Evolutionary conservation across 306 rosid genomes (phyloP).

Genomic region (Carpinus viminea): DNA sequence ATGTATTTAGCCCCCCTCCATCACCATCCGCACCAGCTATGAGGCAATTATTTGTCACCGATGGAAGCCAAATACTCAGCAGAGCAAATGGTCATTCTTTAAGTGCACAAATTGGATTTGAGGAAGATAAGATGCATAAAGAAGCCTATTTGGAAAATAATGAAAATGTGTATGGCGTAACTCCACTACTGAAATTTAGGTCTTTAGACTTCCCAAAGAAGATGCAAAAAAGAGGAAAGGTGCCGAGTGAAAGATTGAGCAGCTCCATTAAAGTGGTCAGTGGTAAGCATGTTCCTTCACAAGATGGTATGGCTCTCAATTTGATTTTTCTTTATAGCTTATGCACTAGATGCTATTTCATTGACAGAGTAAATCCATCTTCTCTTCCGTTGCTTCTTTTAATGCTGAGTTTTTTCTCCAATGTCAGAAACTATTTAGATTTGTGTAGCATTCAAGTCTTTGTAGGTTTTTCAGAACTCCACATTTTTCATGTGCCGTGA

Average conservation of each 20-base stretch:
- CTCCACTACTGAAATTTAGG: conserved; percentile 41
- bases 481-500: no score
- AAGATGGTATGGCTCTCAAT: conserved; percentile 36
- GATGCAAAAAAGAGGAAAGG: conserved; percentile 39
- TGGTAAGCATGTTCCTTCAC: conserved; percentile 35
- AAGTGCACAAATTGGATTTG: conserved; percentile 32
- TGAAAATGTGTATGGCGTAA: conserved; percentile 42
- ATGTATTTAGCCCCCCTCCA: conserved; percentile 46
- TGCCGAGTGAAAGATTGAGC: conserved; percentile 37
- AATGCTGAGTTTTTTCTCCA: not conserved
- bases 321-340: conserved; percentile 5
- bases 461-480: no score
- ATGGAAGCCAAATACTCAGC: conserved; percentile 64
- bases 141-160: conserved; percentile 32
- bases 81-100: conserved; percentile 31
- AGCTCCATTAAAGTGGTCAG: conserved; percentile 25
- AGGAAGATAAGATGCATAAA: conserved; percentile 39
- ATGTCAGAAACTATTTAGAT: not conserved
- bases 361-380: not conserved
- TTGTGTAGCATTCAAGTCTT: not conserved
- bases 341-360: not conserved
- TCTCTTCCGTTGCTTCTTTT: not conserved
- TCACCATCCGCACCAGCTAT: conserved; percentile 34
- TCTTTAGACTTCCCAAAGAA: conserved; percentile 32
- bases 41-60: conserved; percentile 58